Percentiles rank a stretch among this genome's conserved stretches.
These are phyloP conservation scores for Corylus avellana DNA, from an alignment of 306 rosid species.

Conservation along the genomic window DNA sequence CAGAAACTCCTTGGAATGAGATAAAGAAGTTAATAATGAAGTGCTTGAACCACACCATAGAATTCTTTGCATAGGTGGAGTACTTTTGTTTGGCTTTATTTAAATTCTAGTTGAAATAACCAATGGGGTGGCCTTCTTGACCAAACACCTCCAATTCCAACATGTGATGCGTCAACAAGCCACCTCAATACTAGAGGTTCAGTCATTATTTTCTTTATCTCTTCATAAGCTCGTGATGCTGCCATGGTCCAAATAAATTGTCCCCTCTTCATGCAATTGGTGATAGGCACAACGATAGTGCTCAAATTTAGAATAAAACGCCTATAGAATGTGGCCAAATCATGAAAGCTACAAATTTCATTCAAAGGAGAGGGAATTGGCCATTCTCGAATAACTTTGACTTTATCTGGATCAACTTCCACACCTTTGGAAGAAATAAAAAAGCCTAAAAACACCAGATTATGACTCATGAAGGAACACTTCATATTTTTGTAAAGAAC, in stretches of 20 bases:
- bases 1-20: too few relatives aligned
- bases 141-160: not conserved
- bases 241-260: not conserved
- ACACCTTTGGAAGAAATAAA: not conserved
- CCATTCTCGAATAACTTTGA: not conserved
- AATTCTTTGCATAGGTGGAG: not conserved
- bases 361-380: not conserved
- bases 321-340: conserved; percentile 8
- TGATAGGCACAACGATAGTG: not conserved
- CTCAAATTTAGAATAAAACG: not conserved
- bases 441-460: not conserved
- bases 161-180: not conserved
- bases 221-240: not conserved
- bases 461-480: too few relatives aligned
- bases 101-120: not conserved
- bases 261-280: not conserved
- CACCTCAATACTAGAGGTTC: not conserved
- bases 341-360: conserved; percentile 7
- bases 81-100: not conserved
- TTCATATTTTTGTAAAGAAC: too few relatives aligned
- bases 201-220: not conserved
- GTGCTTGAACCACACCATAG: conserved; percentile 1
- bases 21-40: too few relatives aligned
- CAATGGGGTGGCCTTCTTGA: not conserved
- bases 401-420: not conserved